phyloP scores from a whole-genome alignment of 805 yeast genomes.

The Wickerhamiella australiensis region DNA sequence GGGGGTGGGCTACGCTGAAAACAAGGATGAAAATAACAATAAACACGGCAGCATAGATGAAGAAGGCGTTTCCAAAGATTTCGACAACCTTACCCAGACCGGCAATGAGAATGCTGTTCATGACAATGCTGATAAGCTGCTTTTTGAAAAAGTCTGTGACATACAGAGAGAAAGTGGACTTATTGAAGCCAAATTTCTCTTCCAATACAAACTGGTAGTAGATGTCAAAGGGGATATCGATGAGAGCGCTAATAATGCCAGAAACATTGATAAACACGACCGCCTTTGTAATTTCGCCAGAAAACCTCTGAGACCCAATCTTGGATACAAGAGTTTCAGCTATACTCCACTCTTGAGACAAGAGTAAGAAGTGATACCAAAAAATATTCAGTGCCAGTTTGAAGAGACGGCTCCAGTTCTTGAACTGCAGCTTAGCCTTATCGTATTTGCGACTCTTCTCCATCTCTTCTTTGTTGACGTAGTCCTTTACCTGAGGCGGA shows the following conservation, averaged over 20 bases:
- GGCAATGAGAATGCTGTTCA: slow-evolving; percentile 65
- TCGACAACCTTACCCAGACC: slow-evolving; percentile 72
- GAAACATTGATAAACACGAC: slow-evolving; percentile 48
- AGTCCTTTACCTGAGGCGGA: slow-evolving; percentile 57
- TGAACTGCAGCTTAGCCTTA: slow-evolving; percentile 62
- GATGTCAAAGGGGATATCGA: slow-evolving; percentile 56
- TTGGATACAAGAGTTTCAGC: slow-evolving; percentile 24
- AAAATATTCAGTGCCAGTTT: slow-evolving; percentile 45
- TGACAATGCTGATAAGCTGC: slow-evolving; percentile 37
- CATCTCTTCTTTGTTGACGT: slow-evolving; percentile 62
- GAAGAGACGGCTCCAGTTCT: slow-evolving; percentile 42
- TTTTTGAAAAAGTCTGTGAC: slow-evolving; percentile 58
- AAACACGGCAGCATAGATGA: slow-evolving; percentile 66
- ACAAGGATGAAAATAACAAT: slow-evolving; percentile 59
- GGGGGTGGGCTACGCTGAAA: slow-evolving; percentile 66
- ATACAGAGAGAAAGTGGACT: slow-evolving; percentile 63
- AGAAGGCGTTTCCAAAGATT: slow-evolving; percentile 66
- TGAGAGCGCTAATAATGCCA: slow-evolving; percentile 38
- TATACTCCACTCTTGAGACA: slow-evolving; percentile 51
- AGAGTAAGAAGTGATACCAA: slow-evolving; percentile 45
- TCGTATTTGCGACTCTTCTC: slow-evolving; percentile 68
- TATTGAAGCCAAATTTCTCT: slow-evolving; percentile 88
- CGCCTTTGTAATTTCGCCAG: slow-evolving; percentile 59
- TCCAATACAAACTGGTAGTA: slow-evolving; percentile 80
- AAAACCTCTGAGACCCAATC: slow-evolving; percentile 28